phyloP scores from a whole-genome alignment of 345 rosid species.

The Isatis tinctoria region DNA sequence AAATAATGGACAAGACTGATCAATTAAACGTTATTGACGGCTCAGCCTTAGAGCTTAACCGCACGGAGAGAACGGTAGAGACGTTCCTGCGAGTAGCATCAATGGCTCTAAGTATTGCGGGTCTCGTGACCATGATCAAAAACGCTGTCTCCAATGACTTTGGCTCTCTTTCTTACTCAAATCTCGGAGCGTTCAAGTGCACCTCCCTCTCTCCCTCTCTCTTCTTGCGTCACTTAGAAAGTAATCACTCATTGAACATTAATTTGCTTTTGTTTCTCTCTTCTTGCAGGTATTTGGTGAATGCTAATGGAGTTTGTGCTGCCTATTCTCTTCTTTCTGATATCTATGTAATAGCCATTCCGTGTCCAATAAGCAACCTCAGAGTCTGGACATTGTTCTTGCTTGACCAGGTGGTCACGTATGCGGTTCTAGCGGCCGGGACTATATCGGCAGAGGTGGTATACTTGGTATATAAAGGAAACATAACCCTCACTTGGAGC shows the following conservation, averaged over 20 bases:
- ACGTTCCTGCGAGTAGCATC: constrained; percentile 53
- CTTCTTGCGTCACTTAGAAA: constrained; percentile 24
- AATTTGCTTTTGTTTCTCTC: constrained; percentile 42
- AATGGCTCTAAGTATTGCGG: constrained; percentile 52
- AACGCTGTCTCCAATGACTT: constrained; percentile 56
- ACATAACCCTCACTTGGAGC: constrained; percentile 38
- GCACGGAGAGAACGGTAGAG: constrained; percentile 33
- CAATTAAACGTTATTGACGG: not conserved
- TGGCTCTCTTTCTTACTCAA: constrained; percentile 75
- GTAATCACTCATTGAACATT: constrained; percentile 52
- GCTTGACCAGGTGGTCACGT: constrained; percentile 57
- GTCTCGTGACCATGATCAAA: constrained; percentile 69
- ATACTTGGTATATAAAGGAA: constrained; percentile 63
- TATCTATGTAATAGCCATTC: constrained; percentile 37
- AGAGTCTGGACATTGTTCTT: constrained; percentile 75
- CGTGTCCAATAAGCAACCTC: constrained; percentile 48
- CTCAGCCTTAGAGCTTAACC: constrained; percentile 7
- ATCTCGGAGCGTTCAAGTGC: constrained; percentile 78
- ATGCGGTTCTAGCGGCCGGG: constrained; percentile 57
- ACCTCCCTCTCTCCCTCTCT: not conserved
- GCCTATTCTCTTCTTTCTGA: constrained; percentile 18
- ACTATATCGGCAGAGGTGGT: constrained; percentile 55
- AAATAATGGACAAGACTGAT: constrained; percentile 6
- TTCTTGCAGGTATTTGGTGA: constrained; percentile 41
- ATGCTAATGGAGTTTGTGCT: constrained; percentile 26